phyloP scores from a whole-genome alignment of 169 alveolate species.

The Fabrea salina region DNA sequence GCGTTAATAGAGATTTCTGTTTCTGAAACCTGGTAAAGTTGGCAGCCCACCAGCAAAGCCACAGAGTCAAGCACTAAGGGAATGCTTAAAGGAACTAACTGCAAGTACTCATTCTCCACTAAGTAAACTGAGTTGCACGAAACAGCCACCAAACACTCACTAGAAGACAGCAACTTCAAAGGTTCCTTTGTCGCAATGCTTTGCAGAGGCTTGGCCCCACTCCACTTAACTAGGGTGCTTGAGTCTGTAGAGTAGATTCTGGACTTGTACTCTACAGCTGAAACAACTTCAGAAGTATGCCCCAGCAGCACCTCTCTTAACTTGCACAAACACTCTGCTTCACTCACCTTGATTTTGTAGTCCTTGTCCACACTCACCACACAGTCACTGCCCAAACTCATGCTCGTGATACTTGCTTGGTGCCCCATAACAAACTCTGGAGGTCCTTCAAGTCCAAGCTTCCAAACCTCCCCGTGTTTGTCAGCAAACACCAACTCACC shows the following conservation, averaged over 20 bases:
- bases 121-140: too few relatives aligned
- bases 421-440: not conserved
- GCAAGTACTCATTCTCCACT: too few relatives aligned
- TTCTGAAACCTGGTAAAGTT: too few relatives aligned
- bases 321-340: not conserved
- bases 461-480: not conserved
- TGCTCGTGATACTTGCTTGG: not conserved
- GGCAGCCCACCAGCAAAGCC: too few relatives aligned
- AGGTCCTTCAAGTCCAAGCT: not conserved
- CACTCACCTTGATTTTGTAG: not conserved
- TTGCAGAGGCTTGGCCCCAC: not conserved
- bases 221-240: not conserved
- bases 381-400: not conserved
- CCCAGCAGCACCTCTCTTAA: not conserved
- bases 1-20: too few relatives aligned
- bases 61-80: too few relatives aligned
- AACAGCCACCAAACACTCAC: not conserved
- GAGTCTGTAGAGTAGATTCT: not conserved
- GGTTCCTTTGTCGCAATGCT: not conserved
- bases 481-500: not conserved
- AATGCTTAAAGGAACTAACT: too few relatives aligned
- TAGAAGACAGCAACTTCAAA: not conserved
- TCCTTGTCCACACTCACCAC: not conserved
- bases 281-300: not conserved
- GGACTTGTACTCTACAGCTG: not conserved